Evolutionary conservation across 2,329 filamentous ascomycete species (phyloP), one percentile per base, ranked within the genome.

Genomic region (Onygenales sp.): DNA sequence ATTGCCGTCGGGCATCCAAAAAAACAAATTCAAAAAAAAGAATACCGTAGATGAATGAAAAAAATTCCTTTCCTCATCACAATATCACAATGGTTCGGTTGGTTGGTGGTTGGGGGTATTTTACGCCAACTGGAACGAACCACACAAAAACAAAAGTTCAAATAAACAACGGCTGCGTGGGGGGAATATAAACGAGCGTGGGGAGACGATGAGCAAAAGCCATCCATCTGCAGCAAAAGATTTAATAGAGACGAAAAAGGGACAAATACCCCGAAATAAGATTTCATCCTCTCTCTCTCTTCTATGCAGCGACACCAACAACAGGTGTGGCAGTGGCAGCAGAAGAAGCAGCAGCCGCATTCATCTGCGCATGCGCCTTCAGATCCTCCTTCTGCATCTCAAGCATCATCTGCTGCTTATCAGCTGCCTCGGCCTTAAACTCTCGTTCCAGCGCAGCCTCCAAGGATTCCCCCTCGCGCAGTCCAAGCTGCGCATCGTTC

Each of bases 401-500:
- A 21, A 43, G 46, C 27, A 56, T 34, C 54, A 59, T 58, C 42
- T 49, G 49, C 45, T 58, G 45, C 44, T 48, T 56, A 44, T 57
- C 52, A 7, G 48, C 3, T 31, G 48, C 54, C 21, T 59, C 59
- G 3, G 55, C 56, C 21, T 57, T 55, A 45, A 72, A 62, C 54
- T 71, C 69, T 33, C 70, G 65, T 63, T 77, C 74, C 27, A 82
- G 68, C 11, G 78, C 71, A 66, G 85, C 81, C 65, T 80, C 75
- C 49, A 82, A 75, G 11, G 81, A 75, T 63, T 87, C 77, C 55
- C 83, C 80, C 47, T 62, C 54, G 34, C 53, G 52, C 47, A 95
- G 79, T 42, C 86, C 88, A 53, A 98, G 82, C 77, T 98, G 93
- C 63, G 80, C 77, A 63, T 96, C 84, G 2, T 88, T 93, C 93